Percentiles rank a stretch among this genome's conserved stretches.
phyloP scores from a whole-genome alignment of 2,329 filamentous ascomycete genomes.

The Colletotrichum tanaceti region DNA sequence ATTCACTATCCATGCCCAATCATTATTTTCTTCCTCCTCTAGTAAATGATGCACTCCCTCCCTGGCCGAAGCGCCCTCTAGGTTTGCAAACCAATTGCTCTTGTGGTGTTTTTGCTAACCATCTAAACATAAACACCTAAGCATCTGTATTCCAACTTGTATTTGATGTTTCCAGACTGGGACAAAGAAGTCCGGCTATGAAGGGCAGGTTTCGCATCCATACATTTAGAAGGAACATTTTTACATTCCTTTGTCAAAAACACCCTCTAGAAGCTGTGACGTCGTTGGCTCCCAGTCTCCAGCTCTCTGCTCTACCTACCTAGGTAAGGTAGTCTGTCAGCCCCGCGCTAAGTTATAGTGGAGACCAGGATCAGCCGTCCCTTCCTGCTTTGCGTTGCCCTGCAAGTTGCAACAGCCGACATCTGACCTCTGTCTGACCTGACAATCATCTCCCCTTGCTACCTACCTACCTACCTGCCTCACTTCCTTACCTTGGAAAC shows the following conservation, averaged over 20 bases:
- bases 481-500: conserved; percentile 13
- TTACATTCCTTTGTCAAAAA: background rate
- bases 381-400: conserved; percentile 19
- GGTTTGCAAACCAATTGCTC: background rate
- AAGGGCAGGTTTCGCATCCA: background rate
- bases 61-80: no score
- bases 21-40: background rate
- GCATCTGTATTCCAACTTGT: no score
- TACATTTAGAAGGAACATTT: background rate
- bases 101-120: background rate
- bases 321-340: conserved; percentile 15
- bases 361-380: conserved; percentile 23
- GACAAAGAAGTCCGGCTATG: no score
- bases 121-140: background rate
- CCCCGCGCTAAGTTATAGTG: conserved; percentile 39
- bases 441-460: conserved; percentile 12
- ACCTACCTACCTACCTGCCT: no score
- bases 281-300: conserved; percentile 8
- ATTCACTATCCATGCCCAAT: background rate
- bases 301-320: conserved; percentile 36
- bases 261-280: conserved; percentile 23
- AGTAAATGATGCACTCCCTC: background rate
- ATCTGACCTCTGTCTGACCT: conserved; percentile 3
- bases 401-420: conserved; percentile 23
- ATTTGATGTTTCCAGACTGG: background rate